Evolutionary conservation across 2,329 filamentous ascomycete species (phyloP), one percentile per base, ranked within the genome.

Genomic region (Trichoderma koningiopsis): DNA sequence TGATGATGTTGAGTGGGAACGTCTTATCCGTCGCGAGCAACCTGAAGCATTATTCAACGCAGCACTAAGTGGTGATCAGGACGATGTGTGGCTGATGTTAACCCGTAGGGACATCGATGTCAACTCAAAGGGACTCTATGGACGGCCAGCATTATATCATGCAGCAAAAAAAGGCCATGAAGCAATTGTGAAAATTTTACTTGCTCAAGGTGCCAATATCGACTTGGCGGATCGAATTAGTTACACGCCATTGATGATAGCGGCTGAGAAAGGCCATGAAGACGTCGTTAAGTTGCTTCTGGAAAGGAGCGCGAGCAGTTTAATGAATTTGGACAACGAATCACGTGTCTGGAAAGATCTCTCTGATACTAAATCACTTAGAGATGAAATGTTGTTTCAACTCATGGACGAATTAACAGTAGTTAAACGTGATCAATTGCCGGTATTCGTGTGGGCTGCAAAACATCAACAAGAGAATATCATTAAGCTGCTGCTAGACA

Each of bases 311-410:
- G 43, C n/a, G 4, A 6, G 16, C 2, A n/a, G n/a, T 8, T 8
- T 2, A 10, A 10, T 33, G 6, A 10, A 1, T 6, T 10, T 33
- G 6, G 2, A 7, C 6, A 10, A 33, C 1, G 1, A 10, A 8
- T 2, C 31, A 33, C 1, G 10, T 4, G 29, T 33, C 31, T 33
- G 31, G 31, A 10, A 10, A 33, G 31, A 10, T 10, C 31, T 33
- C 31, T 1, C 1, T 10, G 7, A 10, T 8, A 10, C 8, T 10
- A 1, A 1, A 33, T 10, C 1, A 33, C 7, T 10, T 7, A 2
- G 10, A 33, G 33, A 13, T 3, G 33, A 13, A 35, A 11, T 3
- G 10, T 3, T 13, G 33, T 3, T 3, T 35, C 8, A 13, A 11
- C 2, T 35, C 10, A 35, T 35, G 2, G 2, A 35, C 8, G 33